phyloP scores from a whole-genome alignment of 2,329 filamentous ascomycete species.

The Uncinocarpus reesii region DNA sequence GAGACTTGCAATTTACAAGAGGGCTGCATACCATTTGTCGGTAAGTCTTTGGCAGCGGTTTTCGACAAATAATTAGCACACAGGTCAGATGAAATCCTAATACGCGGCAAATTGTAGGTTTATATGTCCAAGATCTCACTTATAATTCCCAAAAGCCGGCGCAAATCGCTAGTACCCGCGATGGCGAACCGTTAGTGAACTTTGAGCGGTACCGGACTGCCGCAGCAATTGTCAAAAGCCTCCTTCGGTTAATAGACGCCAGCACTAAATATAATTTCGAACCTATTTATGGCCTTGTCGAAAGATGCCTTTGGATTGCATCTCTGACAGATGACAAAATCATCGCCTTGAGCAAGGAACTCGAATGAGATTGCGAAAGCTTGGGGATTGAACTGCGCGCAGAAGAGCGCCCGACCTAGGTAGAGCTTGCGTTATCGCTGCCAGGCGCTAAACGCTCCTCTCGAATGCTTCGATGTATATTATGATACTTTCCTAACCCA shows the following conservation, averaged over 20 bases:
- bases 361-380: slow-evolving; percentile 23
- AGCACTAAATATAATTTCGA: slow-evolving; percentile 52
- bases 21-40: slow-evolving; percentile 57
- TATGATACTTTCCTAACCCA: neutral
- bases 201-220: slow-evolving; percentile 58
- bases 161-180: slow-evolving; percentile 40
- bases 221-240: slow-evolving; percentile 53
- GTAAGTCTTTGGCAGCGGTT: slow-evolving; percentile 32
- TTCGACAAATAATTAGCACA: too few species aligned
- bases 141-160: slow-evolving; percentile 58
- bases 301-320: slow-evolving; percentile 55
- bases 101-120: slow-evolving; percentile 29
- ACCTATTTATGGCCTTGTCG: slow-evolving; percentile 48
- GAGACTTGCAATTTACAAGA: slow-evolving; percentile 48
- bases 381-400: too few species aligned
- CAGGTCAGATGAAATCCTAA: too few species aligned
- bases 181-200: slow-evolving; percentile 50
- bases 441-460: neutral
- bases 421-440: too few species aligned
- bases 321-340: slow-evolving; percentile 52
- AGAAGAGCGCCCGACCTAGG: too few species aligned
- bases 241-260: slow-evolving; percentile 53
- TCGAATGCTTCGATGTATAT: neutral
- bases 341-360: slow-evolving; percentile 34
- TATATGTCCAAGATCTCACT: slow-evolving; percentile 57